Conservation (phyloP, 2,329 filamentous ascomycete genomes). For the Knufia fluminis region DNA sequence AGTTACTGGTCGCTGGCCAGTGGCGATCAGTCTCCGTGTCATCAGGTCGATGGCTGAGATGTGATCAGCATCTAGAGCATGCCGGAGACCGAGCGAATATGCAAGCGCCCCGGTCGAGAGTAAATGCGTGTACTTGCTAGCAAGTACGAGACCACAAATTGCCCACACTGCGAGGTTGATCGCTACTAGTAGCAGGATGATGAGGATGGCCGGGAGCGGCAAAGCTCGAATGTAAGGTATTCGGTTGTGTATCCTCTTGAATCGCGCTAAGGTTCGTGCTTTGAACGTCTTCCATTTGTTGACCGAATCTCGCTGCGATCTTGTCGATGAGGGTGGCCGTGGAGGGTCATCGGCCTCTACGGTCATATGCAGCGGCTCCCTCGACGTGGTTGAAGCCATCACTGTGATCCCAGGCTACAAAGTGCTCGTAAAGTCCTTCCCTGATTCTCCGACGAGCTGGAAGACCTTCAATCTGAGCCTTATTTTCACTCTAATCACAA, state of each 20-base stretch:
- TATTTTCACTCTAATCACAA: too few relatives aligned
- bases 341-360: not conserved
- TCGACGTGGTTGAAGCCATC: not conserved
- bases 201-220: conserved; percentile 48
- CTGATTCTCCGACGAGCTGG: too few relatives aligned
- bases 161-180: conserved; percentile 52
- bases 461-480: too few relatives aligned
- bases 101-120: conserved; percentile 74
- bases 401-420: not conserved
- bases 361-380: not conserved
- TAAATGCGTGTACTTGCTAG: conserved; percentile 34
- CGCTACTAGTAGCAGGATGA: conserved; percentile 45
- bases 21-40: conserved; percentile 78
- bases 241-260: conserved; percentile 32
- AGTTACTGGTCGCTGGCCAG: conserved; percentile 76
- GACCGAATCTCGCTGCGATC: not conserved
- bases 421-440: too few relatives aligned
- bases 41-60: conserved; percentile 88
- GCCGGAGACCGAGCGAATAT: conserved; percentile 80
- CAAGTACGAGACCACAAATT: conserved; percentile 44
- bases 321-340: not conserved
- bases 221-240: conserved; percentile 48
- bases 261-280: not conserved
- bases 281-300: not conserved
- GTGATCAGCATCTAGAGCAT: conserved; percentile 97